Evolutionary conservation across 768 basidiomycete genomes (phyloP).

Genomic region (Boletellus ananas): DNA sequence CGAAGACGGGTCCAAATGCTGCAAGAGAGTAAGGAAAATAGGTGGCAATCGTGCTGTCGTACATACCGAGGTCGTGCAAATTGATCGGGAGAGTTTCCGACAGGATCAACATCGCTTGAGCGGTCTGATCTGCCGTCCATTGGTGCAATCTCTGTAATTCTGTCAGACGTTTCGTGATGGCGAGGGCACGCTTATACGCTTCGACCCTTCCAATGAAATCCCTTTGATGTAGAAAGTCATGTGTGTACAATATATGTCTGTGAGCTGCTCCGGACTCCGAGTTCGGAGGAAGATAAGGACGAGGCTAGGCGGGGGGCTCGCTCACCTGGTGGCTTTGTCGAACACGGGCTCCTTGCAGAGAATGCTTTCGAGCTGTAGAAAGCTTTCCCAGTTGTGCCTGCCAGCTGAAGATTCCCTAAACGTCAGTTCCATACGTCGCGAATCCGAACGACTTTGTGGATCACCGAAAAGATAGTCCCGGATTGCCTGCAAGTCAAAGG

Average conservation of each 20-base stretch:
- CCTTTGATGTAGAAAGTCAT: slow-evolving; percentile 29
- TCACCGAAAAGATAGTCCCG: slow-evolving; percentile 51
- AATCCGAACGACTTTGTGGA: slow-evolving; percentile 1
- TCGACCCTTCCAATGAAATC: slow-evolving; percentile 58
- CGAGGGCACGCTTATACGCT: slow-evolving; percentile 50
- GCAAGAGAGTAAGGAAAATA: slow-evolving; percentile 14
- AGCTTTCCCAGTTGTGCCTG: slow-evolving; percentile 46
- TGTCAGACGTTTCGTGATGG: slow-evolving; percentile 51
- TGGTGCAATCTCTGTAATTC: slow-evolving; percentile 53
- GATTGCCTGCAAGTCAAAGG: slow-evolving; percentile 41
- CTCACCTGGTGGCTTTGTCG: slow-evolving; percentile 53
- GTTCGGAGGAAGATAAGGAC: not conserved
- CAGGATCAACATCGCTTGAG: slow-evolving; percentile 43
- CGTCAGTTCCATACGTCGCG: too few relatives aligned
- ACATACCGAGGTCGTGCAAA: slow-evolving; percentile 36
- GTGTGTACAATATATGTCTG: not conserved
- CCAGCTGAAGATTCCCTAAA: slow-evolving; percentile 39
- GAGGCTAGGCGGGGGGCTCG: too few relatives aligned
- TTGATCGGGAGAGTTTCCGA: slow-evolving; percentile 53
- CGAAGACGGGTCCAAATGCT: slow-evolving; percentile 67
- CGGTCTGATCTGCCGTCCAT: slow-evolving; percentile 50
- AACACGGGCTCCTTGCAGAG: slow-evolving; percentile 56
- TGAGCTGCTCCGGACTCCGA: not conserved
- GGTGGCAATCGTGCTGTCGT: slow-evolving; percentile 16
- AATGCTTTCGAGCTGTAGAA: slow-evolving; percentile 40